These are phyloP conservation scores for Schizochytrium sp. DNA, from an alignment of 108 stramenopile genomes.

Conservation along the genomic window DNA sequence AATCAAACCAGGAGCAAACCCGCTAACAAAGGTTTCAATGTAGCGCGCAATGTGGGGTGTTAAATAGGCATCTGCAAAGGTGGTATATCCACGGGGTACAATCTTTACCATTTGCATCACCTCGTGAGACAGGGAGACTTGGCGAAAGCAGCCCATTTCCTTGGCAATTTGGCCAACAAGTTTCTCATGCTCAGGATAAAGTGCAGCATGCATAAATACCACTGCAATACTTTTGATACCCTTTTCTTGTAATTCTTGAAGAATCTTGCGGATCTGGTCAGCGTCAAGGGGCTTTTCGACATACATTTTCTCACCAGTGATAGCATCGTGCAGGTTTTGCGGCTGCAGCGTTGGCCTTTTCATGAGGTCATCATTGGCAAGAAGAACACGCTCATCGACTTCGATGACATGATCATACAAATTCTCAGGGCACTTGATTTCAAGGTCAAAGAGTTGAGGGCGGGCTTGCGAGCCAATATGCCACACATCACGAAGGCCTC, in stretches of 20 bases:
- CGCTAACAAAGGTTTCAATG: constrained; percentile 83
- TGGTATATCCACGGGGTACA: constrained; percentile 91
- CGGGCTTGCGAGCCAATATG: constrained; percentile 95
- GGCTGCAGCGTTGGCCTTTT: not conserved
- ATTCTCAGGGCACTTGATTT: constrained; percentile 76
- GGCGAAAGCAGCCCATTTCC: constrained; percentile 84
- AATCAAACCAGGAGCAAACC: constrained; percentile 86
- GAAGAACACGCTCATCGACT: constrained; percentile 90
- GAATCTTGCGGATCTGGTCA: constrained; percentile 74
- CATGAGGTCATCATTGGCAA: constrained; percentile 67
- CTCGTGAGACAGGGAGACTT: constrained; percentile 86
- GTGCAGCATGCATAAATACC: constrained; percentile 86
- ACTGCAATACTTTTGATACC: constrained; percentile 90
- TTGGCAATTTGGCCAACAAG: constrained; percentile 83
- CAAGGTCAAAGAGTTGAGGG: constrained; percentile 83
- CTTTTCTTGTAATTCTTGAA: constrained; percentile 78
- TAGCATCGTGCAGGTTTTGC: constrained; percentile 70
- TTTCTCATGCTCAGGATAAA: constrained; percentile 87
- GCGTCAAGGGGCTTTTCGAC: constrained; percentile 79
- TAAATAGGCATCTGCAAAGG: constrained; percentile 95
- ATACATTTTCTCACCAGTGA: constrained; percentile 83
- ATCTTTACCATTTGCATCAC: constrained; percentile 96
- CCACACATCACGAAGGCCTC: constrained; percentile 89
- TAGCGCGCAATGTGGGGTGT: constrained; percentile 93
- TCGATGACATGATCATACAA: constrained; percentile 92